phyloP scores from a whole-genome alignment of 2,329 filamentous ascomycete genomes.

The Aspergillus sojae region DNA sequence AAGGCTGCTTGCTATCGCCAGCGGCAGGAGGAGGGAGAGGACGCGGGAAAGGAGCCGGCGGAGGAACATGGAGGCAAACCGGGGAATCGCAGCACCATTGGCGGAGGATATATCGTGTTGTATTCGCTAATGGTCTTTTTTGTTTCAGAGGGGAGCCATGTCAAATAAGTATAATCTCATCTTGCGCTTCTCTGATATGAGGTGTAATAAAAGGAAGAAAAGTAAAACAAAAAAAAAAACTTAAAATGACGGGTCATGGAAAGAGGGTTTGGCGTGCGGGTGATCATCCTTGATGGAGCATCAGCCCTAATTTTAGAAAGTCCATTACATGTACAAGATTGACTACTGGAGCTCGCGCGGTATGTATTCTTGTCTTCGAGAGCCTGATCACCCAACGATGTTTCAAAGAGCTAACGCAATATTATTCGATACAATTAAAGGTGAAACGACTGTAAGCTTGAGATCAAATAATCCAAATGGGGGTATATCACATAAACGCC shows the following conservation, averaged over 20 bases:
- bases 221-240: not conserved
- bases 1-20: constrained; percentile 69
- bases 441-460: constrained; percentile 21
- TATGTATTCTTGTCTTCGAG: too few relatives aligned
- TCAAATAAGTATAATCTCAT: not conserved
- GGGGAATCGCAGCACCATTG: constrained; percentile 7
- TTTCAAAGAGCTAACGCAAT: constrained; percentile 12
- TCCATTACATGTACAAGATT: not conserved
- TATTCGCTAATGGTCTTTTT: not conserved
- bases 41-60: constrained; percentile 49
- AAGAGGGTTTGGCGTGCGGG: not conserved
- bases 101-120: not conserved
- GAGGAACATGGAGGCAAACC: constrained; percentile 52
- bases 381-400: not conserved
- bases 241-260: not conserved
- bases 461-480: constrained; percentile 30
- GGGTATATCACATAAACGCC: constrained; percentile 48
- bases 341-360: not conserved
- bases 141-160: constrained; percentile 1
- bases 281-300: not conserved
- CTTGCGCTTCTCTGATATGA: not conserved
- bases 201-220: not conserved
- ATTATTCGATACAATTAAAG: constrained; percentile 22
- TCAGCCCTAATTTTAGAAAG: not conserved
- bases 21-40: constrained; percentile 59